Conservation (phyloP, 495 filamentous ascomycete species). For the Tuber microsphaerosporum region DNA sequence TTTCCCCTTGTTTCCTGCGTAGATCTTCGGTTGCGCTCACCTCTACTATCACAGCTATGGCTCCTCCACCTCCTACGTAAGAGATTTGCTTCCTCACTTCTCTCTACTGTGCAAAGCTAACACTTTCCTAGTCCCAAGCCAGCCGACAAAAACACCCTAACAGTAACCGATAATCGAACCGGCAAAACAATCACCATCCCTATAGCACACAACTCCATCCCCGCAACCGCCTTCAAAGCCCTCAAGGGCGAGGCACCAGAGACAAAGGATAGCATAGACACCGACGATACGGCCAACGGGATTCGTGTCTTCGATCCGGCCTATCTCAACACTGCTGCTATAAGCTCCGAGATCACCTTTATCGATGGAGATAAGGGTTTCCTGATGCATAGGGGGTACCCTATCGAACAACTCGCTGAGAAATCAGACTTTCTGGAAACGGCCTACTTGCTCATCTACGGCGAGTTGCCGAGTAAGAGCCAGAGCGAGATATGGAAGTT, state of each 20-base stretch:
- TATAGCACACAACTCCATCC: conserved; percentile 49
- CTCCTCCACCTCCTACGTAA: neutral
- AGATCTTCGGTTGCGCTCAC: neutral
- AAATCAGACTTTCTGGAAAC: conserved; percentile 46
- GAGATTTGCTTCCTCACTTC: neutral
- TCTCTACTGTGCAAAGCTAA: conserved; percentile 8
- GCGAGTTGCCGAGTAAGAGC: conserved; percentile 43
- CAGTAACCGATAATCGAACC: conserved; percentile 51
- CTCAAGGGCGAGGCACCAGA: conserved; percentile 43
- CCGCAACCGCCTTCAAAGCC: conserved; percentile 48
- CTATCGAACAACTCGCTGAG: conserved; percentile 46
- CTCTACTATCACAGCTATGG: neutral
- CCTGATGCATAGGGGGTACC: conserved; percentile 46
- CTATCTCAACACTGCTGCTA: conserved; percentile 51
- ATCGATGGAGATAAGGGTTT: conserved; percentile 47
- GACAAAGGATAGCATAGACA: conserved; percentile 26
- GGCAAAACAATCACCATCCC: conserved; percentile 49
- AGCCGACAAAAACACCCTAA: conserved; percentile 37
- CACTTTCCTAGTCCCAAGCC: conserved; percentile 15
- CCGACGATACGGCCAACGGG: conserved; percentile 42
- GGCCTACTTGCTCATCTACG: conserved; percentile 48
- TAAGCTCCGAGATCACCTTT: conserved; percentile 50
- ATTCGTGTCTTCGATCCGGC: conserved; percentile 52
- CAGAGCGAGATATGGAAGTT: conserved; percentile 43
- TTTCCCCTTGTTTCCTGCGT: neutral